Conservation (phyloP, 306 rosid genomes). For the Gleditsia sinensis region DNA sequence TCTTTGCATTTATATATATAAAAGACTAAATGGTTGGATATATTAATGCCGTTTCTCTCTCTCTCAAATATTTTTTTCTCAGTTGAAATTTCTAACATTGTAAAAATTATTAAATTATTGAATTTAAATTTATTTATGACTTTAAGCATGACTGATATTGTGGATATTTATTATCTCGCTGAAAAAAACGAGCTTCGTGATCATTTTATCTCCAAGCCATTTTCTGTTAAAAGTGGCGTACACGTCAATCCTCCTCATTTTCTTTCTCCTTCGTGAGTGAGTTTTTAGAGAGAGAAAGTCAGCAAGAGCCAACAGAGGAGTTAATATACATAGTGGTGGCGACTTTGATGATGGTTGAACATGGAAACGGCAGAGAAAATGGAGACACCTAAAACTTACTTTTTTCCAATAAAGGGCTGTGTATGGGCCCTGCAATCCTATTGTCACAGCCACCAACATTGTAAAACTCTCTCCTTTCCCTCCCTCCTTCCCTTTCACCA, state of each 20-base stretch:
- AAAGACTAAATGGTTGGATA: too few species aligned
- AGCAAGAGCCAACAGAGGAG: neutral
- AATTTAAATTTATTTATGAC: too few species aligned
- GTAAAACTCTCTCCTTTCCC: constrained; percentile 49
- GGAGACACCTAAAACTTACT: constrained; percentile 30
- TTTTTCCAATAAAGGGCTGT: constrained; percentile 37
- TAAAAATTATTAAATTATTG: too few species aligned
- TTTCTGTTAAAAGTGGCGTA: constrained; percentile 38
- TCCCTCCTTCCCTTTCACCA: constrained; percentile 30
- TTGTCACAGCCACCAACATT: constrained; percentile 58
- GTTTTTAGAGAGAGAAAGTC: neutral
- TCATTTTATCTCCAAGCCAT: too few species aligned
- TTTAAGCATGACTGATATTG: too few species aligned
- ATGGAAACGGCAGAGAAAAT: constrained; percentile 30
- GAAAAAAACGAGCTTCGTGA: too few species aligned
- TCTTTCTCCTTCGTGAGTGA: neutral
- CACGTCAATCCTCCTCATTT: constrained; percentile 29
- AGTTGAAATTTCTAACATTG: too few species aligned
- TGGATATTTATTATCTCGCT: too few species aligned
- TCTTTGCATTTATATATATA: too few species aligned
- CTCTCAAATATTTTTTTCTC: too few species aligned
- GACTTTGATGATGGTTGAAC: constrained; percentile 43
- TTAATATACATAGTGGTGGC: neutral
- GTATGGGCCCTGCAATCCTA: constrained; percentile 54
- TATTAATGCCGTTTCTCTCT: too few species aligned